These are phyloP conservation scores for Xylaria sp. DNA, from an alignment of 2,329 filamentous ascomycete species.

Conservation along the genomic window DNA sequence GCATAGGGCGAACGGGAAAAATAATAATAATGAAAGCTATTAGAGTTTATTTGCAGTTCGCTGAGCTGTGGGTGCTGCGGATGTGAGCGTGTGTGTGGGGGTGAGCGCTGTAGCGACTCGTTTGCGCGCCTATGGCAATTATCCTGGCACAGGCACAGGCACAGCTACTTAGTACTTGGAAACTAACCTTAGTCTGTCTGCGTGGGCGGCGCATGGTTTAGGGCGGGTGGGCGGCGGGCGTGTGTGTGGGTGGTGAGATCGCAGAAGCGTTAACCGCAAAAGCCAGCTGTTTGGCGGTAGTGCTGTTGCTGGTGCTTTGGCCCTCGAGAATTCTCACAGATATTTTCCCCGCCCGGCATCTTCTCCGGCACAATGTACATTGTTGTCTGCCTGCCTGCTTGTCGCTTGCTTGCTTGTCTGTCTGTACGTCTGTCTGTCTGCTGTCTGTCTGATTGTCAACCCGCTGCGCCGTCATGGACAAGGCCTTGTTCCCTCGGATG, in stretches of 20 bases:
- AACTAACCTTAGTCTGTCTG: constrained; percentile 23
- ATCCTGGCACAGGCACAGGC: constrained; percentile 26
- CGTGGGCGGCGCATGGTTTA: constrained; percentile 35
- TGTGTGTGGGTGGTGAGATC: constrained; percentile 42
- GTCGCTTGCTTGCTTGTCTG: neutral
- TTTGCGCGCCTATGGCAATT: constrained; percentile 39
- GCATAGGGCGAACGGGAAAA: constrained; percentile 34
- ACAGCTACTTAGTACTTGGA: constrained; percentile 25
- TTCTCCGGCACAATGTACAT: constrained; percentile 39
- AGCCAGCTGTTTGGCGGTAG: constrained; percentile 41
- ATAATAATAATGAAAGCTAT: constrained; percentile 21
- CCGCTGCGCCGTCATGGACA: constrained; percentile 32
- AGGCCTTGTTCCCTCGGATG: constrained; percentile 45
- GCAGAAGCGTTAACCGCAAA: constrained; percentile 46
- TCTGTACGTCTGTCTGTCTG: too few relatives aligned
- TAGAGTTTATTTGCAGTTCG: constrained; percentile 32
- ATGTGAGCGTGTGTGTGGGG: constrained; percentile 29
- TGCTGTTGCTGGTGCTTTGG: constrained; percentile 31
- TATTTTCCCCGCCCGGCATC: constrained; percentile 39
- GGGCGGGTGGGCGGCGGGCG: constrained; percentile 23
- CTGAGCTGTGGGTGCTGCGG: constrained; percentile 35
- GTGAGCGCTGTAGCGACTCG: constrained; percentile 32
- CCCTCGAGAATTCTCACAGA: constrained; percentile 37
- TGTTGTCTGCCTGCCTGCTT: constrained; percentile 20
- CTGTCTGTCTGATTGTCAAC: constrained; percentile 32